Conservation (phyloP, 441 rosid genomes). For the Hura crepitans region DNA sequence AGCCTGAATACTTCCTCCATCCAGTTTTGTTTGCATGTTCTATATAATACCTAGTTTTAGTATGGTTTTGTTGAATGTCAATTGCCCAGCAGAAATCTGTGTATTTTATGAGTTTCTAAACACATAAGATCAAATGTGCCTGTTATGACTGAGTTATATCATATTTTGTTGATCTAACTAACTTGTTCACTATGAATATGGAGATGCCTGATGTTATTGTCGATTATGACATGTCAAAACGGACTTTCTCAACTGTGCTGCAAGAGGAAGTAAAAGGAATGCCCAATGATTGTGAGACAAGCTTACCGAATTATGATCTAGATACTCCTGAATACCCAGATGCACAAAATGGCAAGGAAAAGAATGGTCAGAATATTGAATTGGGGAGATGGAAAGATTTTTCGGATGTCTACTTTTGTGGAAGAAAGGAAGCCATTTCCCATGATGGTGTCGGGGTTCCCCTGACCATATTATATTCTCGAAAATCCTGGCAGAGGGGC, state of each 20-base stretch:
- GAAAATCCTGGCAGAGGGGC: constrained; percentile 51
- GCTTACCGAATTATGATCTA: constrained; percentile 24
- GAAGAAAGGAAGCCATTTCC: constrained; percentile 62
- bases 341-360: constrained; percentile 19
- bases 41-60: not conserved
- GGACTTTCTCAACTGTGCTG: constrained; percentile 46
- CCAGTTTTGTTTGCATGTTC: not conserved
- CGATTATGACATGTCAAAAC: constrained; percentile 71
- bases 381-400: constrained; percentile 48
- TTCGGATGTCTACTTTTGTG: constrained; percentile 57
- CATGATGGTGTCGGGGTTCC: constrained; percentile 74
- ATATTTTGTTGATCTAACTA: not conserved
- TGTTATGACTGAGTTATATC: not conserved
- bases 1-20: not conserved
- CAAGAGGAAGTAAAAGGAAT: constrained; percentile 51
- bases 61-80: not conserved
- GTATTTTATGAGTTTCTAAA: not conserved
- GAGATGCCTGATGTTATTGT: constrained; percentile 83
- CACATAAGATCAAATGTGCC: not conserved
- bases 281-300: constrained; percentile 28
- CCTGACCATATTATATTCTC: constrained; percentile 72
- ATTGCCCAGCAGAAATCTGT: not conserved
- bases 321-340: constrained; percentile 20
- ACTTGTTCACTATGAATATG: constrained; percentile 17
- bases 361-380: constrained; percentile 21